phyloP scores from a whole-genome alignment of 768 basidiomycete genomes.

The Coprinellus micaceus region DNA sequence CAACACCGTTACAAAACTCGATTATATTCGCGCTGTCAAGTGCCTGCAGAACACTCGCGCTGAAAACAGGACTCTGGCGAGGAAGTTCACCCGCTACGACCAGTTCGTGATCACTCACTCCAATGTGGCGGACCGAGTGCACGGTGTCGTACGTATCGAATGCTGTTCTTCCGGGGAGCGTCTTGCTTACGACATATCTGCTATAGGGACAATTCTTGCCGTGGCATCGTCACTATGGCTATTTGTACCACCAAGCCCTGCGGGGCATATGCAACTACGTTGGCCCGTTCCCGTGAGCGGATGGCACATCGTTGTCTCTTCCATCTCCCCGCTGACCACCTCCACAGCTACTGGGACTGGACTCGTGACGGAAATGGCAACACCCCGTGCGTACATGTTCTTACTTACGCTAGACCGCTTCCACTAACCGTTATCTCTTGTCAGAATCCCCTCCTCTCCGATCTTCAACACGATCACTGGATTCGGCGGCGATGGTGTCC shows the following conservation, averaged over 20 bases:
- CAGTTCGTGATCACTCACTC: constrained; percentile 22
- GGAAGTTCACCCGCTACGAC: constrained; percentile 19
- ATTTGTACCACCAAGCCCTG: constrained; percentile 19
- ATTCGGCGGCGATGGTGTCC: constrained; percentile 6
- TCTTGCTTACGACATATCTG: not conserved
- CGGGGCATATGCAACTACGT: constrained; percentile 22
- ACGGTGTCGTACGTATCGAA: constrained; percentile 18
- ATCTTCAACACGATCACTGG: constrained; percentile 7
- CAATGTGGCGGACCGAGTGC: constrained; percentile 17
- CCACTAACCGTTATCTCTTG: not conserved
- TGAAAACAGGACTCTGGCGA: not conserved
- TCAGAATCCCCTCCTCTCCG: constrained; percentile 3
- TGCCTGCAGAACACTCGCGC: not conserved
- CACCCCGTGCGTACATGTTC: not conserved
- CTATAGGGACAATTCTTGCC: constrained; percentile 23
- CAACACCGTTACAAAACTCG: not conserved
- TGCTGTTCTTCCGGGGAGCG: not conserved
- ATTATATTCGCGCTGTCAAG: constrained; percentile 8
- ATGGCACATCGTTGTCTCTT: not conserved
- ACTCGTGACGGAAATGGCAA: constrained; percentile 1
- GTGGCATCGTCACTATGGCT: constrained; percentile 23
- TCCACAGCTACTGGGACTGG: constrained; percentile 9
- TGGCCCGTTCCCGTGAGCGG: constrained; percentile 22
- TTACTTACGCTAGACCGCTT: not conserved
- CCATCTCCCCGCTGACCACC: not conserved